Percentiles rank a stretch among this genome's conserved stretches.
Conservation (phyloP, 768 basidiomycete species). For the Russula sp. region DNA sequence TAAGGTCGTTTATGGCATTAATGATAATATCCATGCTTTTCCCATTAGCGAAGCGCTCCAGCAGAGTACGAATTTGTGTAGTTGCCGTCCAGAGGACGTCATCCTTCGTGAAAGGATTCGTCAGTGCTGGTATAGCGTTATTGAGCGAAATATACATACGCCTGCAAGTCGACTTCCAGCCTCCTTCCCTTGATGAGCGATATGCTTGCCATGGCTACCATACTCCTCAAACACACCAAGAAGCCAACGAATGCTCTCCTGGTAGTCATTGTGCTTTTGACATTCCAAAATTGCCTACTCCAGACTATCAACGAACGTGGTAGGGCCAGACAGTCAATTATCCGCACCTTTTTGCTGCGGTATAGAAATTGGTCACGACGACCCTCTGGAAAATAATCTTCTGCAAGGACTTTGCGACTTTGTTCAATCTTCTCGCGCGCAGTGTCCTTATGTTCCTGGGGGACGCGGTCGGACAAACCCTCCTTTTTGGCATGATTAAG, state of each 20-base stretch:
- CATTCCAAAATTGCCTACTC: constrained; percentile 77
- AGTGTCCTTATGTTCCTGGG: constrained; percentile 60
- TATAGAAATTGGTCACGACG: constrained; percentile 90
- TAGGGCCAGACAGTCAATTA: no score
- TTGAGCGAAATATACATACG: constrained; percentile 27
- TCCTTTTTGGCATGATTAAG: constrained; percentile 28
- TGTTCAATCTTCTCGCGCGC: constrained; percentile 50
- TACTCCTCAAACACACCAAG: constrained; percentile 59
- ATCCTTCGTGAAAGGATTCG: constrained; percentile 36
- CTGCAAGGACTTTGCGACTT: constrained; percentile 60
- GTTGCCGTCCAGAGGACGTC: constrained; percentile 50
- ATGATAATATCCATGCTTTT: constrained; percentile 60
- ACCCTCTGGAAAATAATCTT: constrained; percentile 88
- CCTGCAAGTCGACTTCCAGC: constrained; percentile 18
- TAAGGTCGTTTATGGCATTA: constrained; percentile 64
- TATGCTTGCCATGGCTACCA: constrained; percentile 43
- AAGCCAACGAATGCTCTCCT: constrained; percentile 72
- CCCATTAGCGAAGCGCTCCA: constrained; percentile 88
- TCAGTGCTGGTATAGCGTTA: constrained; percentile 21
- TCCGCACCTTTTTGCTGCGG: constrained; percentile 77
- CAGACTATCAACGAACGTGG: neutral
- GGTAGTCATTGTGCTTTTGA: constrained; percentile 89
- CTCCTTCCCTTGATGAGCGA: constrained; percentile 33
- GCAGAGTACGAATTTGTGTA: constrained; percentile 64
- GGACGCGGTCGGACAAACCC: constrained; percentile 49